Evolutionary conservation across 106 monocot species (phyloP), one percentile per base, ranked within the genome.

Genomic region (Allium fistulosum): DNA sequence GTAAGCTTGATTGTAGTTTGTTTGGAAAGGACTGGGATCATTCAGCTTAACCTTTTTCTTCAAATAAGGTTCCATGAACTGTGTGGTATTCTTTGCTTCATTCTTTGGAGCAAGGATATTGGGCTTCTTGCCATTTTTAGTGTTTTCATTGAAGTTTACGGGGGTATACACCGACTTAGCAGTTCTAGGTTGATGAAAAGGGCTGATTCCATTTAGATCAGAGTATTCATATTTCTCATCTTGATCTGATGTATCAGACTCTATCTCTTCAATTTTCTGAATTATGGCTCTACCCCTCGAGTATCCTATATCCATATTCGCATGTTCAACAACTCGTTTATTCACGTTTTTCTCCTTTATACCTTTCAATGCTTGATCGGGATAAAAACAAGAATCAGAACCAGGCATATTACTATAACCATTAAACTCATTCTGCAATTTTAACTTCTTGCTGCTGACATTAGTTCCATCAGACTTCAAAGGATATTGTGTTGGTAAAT

Each of bases 241-340:
- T 26, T 79, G 63, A 14, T 87, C 88, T 18, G 88, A 91, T 63
- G 88, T 85, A 70, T 95, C 91, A 69, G 94, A 94, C 58, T 85
- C 85, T 22, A 85, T 90, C 56, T 87, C 90, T 49, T 85, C 86
- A 64, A 65, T 63, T 68, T 75, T 78, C 53, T 48, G 52, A 73
- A 52, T 72, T 48, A 28, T 28, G 17, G 57, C 55, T 51, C 15
- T 26, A 48, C 53, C 58, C 27, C 61, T 66, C 9, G 66, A 50
- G 45, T 70, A 66, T 53, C 70, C 67, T 49, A 65, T 49, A 17
- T 65, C 65, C 45, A 27, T 53, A 49, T 47, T 52, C 8, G 48
- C 59, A 49, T 18, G 48, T 7, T 77, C 57, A 26, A 61, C 49
- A 63, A 47, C 64, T 51, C 53, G 50, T 28, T 12, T 66, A 46